phyloP scores from a whole-genome alignment of 345 rosid genomes.

The Clarkia xantiana region DNA sequence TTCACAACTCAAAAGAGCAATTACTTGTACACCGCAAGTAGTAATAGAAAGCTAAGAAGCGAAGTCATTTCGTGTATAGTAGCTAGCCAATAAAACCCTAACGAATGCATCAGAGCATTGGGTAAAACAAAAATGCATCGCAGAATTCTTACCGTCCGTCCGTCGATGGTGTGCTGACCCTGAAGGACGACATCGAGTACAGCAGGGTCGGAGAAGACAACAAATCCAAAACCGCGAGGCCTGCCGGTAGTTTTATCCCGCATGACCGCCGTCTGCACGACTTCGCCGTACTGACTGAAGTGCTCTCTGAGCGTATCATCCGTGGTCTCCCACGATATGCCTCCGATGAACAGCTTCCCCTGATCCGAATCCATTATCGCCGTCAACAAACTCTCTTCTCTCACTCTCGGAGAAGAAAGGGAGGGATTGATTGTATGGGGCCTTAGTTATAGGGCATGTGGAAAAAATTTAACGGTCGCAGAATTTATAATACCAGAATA shows the following conservation, averaged over 20 bases:
- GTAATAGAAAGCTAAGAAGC: too few species aligned
- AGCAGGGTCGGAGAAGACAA: conserved; percentile 60
- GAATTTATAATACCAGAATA: too few species aligned
- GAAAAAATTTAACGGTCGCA: too few species aligned
- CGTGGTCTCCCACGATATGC: conserved; percentile 85
- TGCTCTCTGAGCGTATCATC: conserved; percentile 60
- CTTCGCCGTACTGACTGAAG: conserved; percentile 58
- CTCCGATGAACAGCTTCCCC: conserved; percentile 84
- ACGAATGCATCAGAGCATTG: background rate
- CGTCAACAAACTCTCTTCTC: too few species aligned
- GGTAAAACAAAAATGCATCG: background rate
- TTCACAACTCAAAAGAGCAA: too few species aligned
- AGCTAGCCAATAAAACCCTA: background rate
- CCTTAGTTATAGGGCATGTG: too few species aligned
- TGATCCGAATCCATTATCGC: conserved; percentile 46
- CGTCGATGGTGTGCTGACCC: conserved; percentile 64
- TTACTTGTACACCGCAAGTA: too few species aligned
- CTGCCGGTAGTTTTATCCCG: conserved; percentile 58
- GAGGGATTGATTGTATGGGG: too few species aligned
- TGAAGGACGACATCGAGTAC: conserved; percentile 56
- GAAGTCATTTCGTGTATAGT: too few species aligned
- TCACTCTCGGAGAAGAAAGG: too few species aligned
- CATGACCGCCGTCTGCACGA: conserved; percentile 56
- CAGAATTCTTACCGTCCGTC: conserved; percentile 43
- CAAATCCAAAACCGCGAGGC: conserved; percentile 81